These are phyloP conservation scores for Oryza australiensis DNA, from an alignment of 176 grass and related monocot genomes.

Conservation along the genomic window DNA sequence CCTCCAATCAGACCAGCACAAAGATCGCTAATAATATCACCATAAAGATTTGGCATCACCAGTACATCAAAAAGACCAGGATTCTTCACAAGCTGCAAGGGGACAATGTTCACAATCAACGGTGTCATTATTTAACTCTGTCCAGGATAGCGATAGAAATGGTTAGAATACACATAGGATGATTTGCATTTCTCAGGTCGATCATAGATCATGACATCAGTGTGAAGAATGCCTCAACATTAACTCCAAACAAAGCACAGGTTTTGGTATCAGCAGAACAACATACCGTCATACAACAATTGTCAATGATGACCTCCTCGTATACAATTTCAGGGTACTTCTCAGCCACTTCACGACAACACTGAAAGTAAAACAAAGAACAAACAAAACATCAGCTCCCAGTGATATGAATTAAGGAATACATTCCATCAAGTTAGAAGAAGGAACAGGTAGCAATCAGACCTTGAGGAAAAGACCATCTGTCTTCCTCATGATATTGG, in stretches of 20 bases:
- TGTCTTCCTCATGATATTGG: conserved; percentile 99
- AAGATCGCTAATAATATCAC: conserved; percentile 98
- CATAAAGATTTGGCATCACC: conserved; percentile 98
- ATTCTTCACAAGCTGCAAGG: conserved; percentile 88
- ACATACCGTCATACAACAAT: conserved; percentile 96
- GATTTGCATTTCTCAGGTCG: neutral
- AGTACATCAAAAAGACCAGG: conserved; percentile 87
- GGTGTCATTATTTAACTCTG: neutral
- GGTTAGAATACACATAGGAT: neutral
- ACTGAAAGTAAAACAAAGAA: conserved; percentile 55
- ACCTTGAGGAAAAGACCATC: conserved; percentile 99
- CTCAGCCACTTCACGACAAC: conserved; percentile 95
- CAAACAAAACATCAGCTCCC: neutral
- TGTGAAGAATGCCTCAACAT: neutral
- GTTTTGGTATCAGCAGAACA: conserved; percentile 4
- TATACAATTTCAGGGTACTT: conserved; percentile 93
- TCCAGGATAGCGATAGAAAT: neutral
- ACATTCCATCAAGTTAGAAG: conserved; percentile 8
- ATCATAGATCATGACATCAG: neutral
- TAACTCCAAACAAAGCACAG: neutral
- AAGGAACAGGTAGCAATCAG: conserved; percentile 27
- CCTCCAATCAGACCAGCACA: conserved; percentile 95
- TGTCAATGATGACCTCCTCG: conserved; percentile 97
- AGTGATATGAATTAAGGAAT: conserved; percentile 1
- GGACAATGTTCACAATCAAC: conserved; percentile 27